phyloP scores from a whole-genome alignment of 805 yeast species.

The Saturnispora quitensis region DNA sequence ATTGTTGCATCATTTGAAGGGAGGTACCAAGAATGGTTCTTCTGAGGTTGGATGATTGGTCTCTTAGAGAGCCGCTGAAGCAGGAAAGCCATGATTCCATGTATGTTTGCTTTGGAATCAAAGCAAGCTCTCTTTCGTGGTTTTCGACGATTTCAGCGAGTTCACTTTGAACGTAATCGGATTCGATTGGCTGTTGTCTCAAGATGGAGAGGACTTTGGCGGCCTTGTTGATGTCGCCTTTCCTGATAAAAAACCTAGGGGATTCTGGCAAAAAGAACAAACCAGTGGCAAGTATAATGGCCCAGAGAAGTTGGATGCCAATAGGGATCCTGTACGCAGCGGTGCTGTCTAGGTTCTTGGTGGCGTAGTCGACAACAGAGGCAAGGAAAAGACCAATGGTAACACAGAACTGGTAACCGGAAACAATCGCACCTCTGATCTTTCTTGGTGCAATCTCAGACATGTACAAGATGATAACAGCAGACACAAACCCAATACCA shows the following conservation, averaged over 20 bases:
- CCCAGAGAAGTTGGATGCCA: constrained; percentile 65
- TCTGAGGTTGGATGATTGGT: constrained; percentile 32
- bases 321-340: constrained; percentile 70
- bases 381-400: constrained; percentile 70
- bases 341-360: constrained; percentile 40
- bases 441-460: constrained; percentile 73
- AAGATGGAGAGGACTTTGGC: constrained; percentile 44
- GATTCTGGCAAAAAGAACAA: constrained; percentile 64
- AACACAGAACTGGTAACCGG: constrained; percentile 55
- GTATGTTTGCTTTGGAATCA: constrained; percentile 29
- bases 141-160: constrained; percentile 44
- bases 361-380: constrained; percentile 61
- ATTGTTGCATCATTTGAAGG: constrained; percentile 53
- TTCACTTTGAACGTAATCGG: constrained; percentile 39
- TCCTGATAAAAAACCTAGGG: constrained; percentile 61
- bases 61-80: constrained; percentile 33
- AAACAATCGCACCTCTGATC: constrained; percentile 70
- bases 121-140: constrained; percentile 35
- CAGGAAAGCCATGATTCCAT: constrained; percentile 35
- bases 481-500: constrained; percentile 72
- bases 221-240: constrained; percentile 49
- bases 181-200: constrained; percentile 41
- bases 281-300: constrained; percentile 52
- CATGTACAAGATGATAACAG: constrained; percentile 69
- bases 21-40: constrained; percentile 36